A percentile compares a stretch with the other conserved stretches of the same genome.
These are phyloP conservation scores for Voacanga thouarsii DNA, from an alignment of 257 asterid species.

Conservation along the genomic window DNA sequence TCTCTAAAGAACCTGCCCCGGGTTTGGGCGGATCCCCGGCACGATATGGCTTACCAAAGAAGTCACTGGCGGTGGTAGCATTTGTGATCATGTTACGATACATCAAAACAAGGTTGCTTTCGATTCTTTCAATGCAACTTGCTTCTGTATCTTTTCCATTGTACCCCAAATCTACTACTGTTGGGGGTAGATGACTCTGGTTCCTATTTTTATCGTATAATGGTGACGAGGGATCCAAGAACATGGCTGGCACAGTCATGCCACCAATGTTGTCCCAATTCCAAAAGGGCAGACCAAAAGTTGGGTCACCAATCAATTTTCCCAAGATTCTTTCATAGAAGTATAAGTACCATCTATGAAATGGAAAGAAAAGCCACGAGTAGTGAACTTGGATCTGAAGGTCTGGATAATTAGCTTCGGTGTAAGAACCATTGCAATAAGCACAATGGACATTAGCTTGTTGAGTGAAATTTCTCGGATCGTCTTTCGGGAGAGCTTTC, in stretches of 20 bases:
- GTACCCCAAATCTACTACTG: conserved; percentile 6
- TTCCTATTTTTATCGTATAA: conserved; percentile 21
- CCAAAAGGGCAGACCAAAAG: conserved; percentile 25
- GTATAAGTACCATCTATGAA: conserved; percentile 33
- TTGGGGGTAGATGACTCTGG: conserved; percentile 14
- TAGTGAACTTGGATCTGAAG: conserved; percentile 20
- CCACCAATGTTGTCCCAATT: conserved; percentile 30
- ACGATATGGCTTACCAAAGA: conserved; percentile 16
- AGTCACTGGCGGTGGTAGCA: neutral
- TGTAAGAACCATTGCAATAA: conserved; percentile 31
- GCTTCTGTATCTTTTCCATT: neutral
- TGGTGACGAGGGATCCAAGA: neutral
- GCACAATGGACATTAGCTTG: conserved; percentile 39
- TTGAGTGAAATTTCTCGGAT: conserved; percentile 25
- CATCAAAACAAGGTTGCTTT: conserved; percentile 16
- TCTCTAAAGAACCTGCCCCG: conserved; percentile 22
- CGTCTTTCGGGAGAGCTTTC: conserved; percentile 22
- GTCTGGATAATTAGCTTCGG: neutral
- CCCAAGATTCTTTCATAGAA: conserved; percentile 35
- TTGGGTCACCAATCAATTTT: conserved; percentile 20
- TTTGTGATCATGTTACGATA: conserved; percentile 25
- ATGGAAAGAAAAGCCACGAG: conserved; percentile 36
- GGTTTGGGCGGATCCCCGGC: conserved; percentile 10
- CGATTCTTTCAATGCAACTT: neutral
- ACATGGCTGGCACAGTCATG: conserved; percentile 24